A percentile compares a stretch with the other conserved stretches of the same genome.
These are phyloP conservation scores for Exidia glandulosa DNA, from an alignment of 768 basidiomycete genomes.

Conservation along the genomic window DNA sequence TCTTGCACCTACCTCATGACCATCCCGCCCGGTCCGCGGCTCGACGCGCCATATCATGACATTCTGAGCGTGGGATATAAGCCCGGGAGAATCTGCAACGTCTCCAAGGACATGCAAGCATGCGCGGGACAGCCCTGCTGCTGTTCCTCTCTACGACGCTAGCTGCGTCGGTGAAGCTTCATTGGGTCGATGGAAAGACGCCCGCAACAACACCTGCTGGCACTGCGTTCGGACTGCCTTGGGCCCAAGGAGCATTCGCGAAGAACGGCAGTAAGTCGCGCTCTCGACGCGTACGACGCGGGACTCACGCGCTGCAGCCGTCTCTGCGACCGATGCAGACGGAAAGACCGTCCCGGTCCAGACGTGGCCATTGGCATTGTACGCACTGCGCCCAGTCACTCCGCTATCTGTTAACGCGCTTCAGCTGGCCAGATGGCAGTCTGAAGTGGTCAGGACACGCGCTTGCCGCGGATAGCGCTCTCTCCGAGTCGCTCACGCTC, in stretches of 20 bases:
- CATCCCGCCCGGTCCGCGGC: too few relatives aligned
- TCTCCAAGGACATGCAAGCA: too few relatives aligned
- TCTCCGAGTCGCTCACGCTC: neutral
- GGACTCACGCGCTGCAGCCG: neutral
- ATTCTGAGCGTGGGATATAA: too few relatives aligned
- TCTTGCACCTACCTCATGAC: too few relatives aligned
- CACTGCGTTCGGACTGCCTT: neutral
- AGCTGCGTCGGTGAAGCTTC: too few relatives aligned
- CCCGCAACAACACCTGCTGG: neutral
- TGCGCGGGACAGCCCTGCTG: too few relatives aligned
- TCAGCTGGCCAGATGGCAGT: neutral
- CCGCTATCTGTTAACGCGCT: neutral
- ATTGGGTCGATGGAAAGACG: neutral
- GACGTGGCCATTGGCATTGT: neutral
- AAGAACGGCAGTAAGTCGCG: neutral
- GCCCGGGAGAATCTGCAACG: too few relatives aligned
- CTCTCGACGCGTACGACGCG: neutral
- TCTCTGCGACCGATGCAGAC: neutral
- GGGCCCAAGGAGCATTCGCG: neutral
- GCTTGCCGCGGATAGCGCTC: neutral
- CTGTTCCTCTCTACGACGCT: too few relatives aligned
- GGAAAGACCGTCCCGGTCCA: neutral
- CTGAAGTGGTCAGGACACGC: neutral
- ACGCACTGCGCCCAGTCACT: neutral
- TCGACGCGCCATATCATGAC: too few relatives aligned